These are phyloP conservation scores for Zymoseptoria passerinii DNA, from an alignment of 2,329 filamentous ascomycete species.

Conservation along the genomic window DNA sequence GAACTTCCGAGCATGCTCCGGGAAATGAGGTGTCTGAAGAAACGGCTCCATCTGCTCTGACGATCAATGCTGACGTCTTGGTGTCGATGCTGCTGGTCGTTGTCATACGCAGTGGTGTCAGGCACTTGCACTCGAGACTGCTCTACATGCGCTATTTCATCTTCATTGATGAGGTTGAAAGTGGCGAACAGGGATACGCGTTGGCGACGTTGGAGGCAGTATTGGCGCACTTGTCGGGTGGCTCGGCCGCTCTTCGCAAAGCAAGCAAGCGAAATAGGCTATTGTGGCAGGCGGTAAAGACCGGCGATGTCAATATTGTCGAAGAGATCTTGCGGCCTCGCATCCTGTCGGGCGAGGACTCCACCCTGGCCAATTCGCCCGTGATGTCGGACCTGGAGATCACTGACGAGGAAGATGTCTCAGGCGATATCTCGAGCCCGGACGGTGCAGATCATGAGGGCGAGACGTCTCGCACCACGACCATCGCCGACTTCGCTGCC, in stretches of 20 bases:
- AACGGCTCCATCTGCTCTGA: constrained; percentile 49
- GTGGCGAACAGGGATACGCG: constrained; percentile 90
- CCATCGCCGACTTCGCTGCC: constrained; percentile 23
- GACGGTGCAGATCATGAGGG: background rate
- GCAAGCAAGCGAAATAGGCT: constrained; percentile 79
- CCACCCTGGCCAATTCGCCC: constrained; percentile 12
- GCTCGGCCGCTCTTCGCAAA: constrained; percentile 71
- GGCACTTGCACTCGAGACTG: constrained; percentile 77
- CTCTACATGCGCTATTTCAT: constrained; percentile 97
- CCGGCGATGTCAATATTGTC: constrained; percentile 68
- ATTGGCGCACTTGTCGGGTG: constrained; percentile 73
- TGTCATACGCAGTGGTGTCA: constrained; percentile 81
- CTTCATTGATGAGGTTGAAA: constrained; percentile 95
- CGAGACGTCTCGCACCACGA: background rate
- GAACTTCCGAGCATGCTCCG: constrained; percentile 25
- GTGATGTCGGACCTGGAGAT: constrained; percentile 13
- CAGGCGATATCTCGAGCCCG: background rate
- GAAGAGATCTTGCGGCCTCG: constrained; percentile 68
- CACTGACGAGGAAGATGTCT: constrained; percentile 15
- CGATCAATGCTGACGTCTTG: constrained; percentile 79
- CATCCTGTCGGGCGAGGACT: constrained; percentile 8
- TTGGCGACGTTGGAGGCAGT: constrained; percentile 95
- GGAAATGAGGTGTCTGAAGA: constrained; percentile 26
- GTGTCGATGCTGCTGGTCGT: constrained; percentile 87
- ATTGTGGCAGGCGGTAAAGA: constrained; percentile 77